Evolutionary conservation across 805 yeast species (phyloP), one percentile per base, ranked within the genome.

Genomic region (Ogataea glucozyma): DNA sequence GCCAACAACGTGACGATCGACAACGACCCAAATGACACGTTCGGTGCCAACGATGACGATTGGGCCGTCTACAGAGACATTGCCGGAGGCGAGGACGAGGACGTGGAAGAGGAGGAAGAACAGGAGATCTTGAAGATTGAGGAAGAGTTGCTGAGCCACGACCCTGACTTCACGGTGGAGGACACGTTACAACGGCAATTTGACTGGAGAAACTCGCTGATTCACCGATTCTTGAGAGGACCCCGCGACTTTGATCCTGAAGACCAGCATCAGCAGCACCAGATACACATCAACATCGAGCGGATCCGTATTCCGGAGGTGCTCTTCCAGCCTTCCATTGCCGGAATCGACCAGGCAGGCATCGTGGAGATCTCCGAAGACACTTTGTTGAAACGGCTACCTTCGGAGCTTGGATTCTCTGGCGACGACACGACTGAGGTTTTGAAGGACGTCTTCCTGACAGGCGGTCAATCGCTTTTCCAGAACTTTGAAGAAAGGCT

Each of bases 341-440:
- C 95, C 0, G 99, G 99, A 17, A 71, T 89, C 17, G 99, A 93
- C 63, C 98, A 90, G 66, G 96, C 97, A 0, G 98, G 98, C 20
- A 72, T 93, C n/a, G 60, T 77, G 18, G 98, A 93, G 63, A 66
- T 89, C 30, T 73, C 82, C 42, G 84, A 82, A 50, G 85, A 81
- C 44, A 71, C 88, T 6, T 57, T 90, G 5, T 57, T 77, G 30
- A 75, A 80, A 36, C 73, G 89, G 54, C 69, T 81, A 17, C 79
- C 78, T 21, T 75, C 79, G 0, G 75, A 73, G 44, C 40, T 46
- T 5, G 81, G 81, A 26, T 69, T 66, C 31, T 67, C 75, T 1
- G 85, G 81, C 5, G 83, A 83, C 47, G 70, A 75, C 29, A 64
- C 51, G 4, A 47, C 72, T 17, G 67, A 73, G 20, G 65, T 75